phyloP scores from a whole-genome alignment of 106 monocot species.

The Acanthochlamys bracteata region DNA sequence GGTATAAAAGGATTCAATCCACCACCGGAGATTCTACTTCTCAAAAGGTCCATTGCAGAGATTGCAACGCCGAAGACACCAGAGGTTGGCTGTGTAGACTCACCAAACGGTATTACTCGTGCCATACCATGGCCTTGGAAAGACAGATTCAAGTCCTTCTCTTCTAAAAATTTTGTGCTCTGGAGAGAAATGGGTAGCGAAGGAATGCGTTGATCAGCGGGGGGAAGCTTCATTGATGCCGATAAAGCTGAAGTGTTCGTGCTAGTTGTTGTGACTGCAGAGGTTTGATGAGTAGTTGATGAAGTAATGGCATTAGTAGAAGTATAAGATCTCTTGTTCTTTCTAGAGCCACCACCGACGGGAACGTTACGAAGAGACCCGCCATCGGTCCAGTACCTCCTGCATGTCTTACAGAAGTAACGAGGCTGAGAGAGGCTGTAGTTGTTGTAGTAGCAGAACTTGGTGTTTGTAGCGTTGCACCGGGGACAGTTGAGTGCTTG shows the following conservation, averaged over 20 bases:
- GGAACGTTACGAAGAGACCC: constrained; percentile 30
- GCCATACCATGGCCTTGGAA: constrained; percentile 8
- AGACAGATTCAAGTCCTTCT: constrained; percentile 4
- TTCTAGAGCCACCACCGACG: constrained; percentile 10
- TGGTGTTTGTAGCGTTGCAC: not conserved
- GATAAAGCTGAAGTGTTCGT: not conserved
- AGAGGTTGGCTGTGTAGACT: not conserved
- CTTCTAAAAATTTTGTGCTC: not conserved
- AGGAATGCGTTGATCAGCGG: not conserved
- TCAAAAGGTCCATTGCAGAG: constrained; percentile 20
- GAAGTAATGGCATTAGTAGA: not conserved
- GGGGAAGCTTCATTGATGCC: not conserved
- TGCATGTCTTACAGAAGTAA: not conserved
- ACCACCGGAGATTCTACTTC: constrained; percentile 4
- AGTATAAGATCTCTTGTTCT: constrained; percentile 4
- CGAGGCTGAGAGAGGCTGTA: constrained; percentile 2
- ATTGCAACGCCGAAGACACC: not conserved
- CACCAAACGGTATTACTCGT: not conserved
- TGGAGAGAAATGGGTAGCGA: not conserved
- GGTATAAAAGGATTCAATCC: constrained; percentile 12
- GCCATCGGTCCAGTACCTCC: constrained; percentile 31
- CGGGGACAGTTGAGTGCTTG: constrained; percentile 1
- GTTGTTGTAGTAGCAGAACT: constrained; percentile 4
- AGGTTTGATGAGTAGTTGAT: not conserved
- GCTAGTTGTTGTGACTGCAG: not conserved